phyloP scores from a whole-genome alignment of 805 yeast species.

The Candida pseudoglaebosa region DNA sequence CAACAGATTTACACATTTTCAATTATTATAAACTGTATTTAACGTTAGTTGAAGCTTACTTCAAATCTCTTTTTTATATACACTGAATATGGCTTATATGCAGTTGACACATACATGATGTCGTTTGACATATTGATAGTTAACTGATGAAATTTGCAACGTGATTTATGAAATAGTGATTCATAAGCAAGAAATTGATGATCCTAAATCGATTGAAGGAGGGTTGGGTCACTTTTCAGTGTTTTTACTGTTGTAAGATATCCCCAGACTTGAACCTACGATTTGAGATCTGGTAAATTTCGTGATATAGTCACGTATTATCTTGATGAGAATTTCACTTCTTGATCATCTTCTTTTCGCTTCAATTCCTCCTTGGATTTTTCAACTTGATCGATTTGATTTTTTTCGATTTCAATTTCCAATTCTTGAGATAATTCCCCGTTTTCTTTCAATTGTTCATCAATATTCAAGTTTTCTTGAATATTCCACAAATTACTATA shows the following conservation, averaged over 20 bases:
- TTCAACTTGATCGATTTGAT: background rate
- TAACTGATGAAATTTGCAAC: too few relatives aligned
- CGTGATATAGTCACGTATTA: too few relatives aligned
- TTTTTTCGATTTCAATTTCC: conserved; percentile 1
- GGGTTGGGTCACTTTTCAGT: too few relatives aligned
- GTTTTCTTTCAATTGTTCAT: conserved; percentile 20
- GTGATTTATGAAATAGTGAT: too few relatives aligned
- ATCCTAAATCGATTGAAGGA: background rate
- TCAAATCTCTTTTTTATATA: too few relatives aligned
- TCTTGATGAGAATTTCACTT: background rate
- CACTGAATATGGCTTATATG: background rate
- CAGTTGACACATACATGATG: background rate
- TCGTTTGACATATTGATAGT: background rate
- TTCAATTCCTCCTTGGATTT: background rate
- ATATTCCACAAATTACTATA: conserved; percentile 86
- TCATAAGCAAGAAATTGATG: background rate
- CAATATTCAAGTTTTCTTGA: conserved; percentile 72
- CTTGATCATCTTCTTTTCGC: conserved; percentile 2
- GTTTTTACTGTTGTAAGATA: too few relatives aligned
- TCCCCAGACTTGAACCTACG: background rate
- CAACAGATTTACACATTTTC: conserved; percentile 32
- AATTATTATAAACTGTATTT: too few relatives aligned
- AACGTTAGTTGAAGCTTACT: too few relatives aligned
- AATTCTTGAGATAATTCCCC: too few relatives aligned
- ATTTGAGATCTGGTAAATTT: too few relatives aligned